Evolutionary conservation across 768 basidiomycete genomes (phyloP), one percentile per base, ranked within the genome.

Genomic region (Russula sp.): DNA sequence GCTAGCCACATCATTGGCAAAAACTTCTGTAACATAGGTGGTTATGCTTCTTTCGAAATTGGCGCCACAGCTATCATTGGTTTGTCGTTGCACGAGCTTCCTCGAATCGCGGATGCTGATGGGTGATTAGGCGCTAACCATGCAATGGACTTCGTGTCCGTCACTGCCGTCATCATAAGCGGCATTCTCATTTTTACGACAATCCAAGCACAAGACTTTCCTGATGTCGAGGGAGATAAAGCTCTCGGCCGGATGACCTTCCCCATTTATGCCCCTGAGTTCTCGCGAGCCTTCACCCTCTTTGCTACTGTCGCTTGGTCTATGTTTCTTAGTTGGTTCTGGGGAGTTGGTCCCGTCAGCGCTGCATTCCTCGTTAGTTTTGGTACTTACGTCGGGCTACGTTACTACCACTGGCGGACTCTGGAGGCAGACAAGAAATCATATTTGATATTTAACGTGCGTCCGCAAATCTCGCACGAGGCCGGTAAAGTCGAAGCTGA

Each of bases 151-250:
- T 58, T 61, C 34, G 61, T 67, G 48, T 69, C 68, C 51, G 48
- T 67, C 53, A 62, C 58, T 50, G 70, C 70, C 60, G 67, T 71
- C 53, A 59, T 60, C 16, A 65, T 68, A 38, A 66, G 64, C 26
- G 68, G 68, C 52, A 49, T 66, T 49, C 66, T 71, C 26, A 71
- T 72, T 57, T 63, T 66, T 56, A 71, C 70, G 42, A 72, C 71
- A 36, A 68, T 71, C 22, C 71, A 69, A 52, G 61, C 64, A n/a
- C 71, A 72, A 38, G 71, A 72, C 61, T 71, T 72, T 61, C 63
- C 64, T 18, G 71, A 72, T 57, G 69, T 70, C 28, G 69, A 67
- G 48, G 71, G 71, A 49, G 71, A 72, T 59, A 62, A 53, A 38
- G 63, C 59, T 18, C 55, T 63, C 14, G 71, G 71, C 26, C 69